Evolutionary conservation across 129 eudicot species (phyloP), one percentile per base, ranked within the genome.

Genomic region (carrot (Daucus carota)): DNA sequence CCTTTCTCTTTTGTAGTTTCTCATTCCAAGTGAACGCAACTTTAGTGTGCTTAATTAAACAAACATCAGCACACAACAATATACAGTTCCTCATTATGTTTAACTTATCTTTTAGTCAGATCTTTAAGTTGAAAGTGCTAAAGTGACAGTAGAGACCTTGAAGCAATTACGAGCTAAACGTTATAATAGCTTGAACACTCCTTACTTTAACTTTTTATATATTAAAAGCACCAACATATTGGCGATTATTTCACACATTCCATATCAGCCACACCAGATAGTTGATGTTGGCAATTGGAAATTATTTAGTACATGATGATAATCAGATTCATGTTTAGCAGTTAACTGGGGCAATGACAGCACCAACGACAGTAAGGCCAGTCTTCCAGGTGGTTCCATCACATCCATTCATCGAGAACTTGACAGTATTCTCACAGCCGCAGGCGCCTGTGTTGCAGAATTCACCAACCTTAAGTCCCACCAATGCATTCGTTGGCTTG

Each of bases 331-430:
- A 40, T 14, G 12, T 7, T 31, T 16, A 32, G 42, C 4, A 7
- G 14, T 0, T 1, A 17, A 67, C 13, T 34, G 72, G 42, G n/a
- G 7, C 20, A 67, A 67, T 67, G 44, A 7, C 72, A 67, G 72
- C 72, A 31, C 72, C 72, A 33, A 67, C 34, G n/a, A 67, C 43
- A 34, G 18, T 2, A 67, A 67, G 72, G 14, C 72, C 72, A 14
- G 20, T 33, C 72, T 67, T 67, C 72, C 72, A 67, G 33, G 72
- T 0, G 22, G 72, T 67, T 32, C 72, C 72, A 67, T 67, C 72
- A 34, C 44, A 18, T 67, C 72, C 72, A 67, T 67, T 67, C n/a
- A 67, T 14, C n/a, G 72, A 67, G 18, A 67, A 34, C 42, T 67
- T 67, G 72, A 67, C 44, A 34, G 1, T 34, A 16, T 38, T 16